phyloP scores from a whole-genome alignment of 176 grass and related monocot genomes.

The Zizania latifolia region DNA sequence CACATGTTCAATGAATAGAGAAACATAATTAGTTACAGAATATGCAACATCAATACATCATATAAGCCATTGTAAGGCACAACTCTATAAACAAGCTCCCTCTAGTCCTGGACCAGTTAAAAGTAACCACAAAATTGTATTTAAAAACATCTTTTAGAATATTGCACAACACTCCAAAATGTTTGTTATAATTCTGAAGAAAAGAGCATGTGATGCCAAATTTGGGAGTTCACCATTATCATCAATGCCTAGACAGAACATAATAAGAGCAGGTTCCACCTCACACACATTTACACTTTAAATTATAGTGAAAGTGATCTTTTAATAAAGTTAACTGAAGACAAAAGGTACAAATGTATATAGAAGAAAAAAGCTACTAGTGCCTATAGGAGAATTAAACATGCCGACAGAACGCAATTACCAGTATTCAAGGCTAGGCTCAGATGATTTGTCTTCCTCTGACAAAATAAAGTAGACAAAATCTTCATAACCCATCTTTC shows the following conservation, averaged over 20 bases:
- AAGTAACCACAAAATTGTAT: neutral
- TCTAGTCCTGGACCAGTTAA: neutral
- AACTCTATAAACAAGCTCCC: neutral
- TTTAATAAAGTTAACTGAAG: neutral
- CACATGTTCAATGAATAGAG: slow-evolving; percentile 13
- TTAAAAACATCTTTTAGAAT: neutral
- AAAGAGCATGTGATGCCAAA: neutral
- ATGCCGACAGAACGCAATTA: slow-evolving; percentile 28
- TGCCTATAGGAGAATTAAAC: slow-evolving; percentile 22
- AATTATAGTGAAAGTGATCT: neutral
- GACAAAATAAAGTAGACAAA: slow-evolving; percentile 99
- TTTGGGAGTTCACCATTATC: neutral
- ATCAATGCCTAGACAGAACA: neutral
- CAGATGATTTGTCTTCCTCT: slow-evolving; percentile 96
- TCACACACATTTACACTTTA: neutral
- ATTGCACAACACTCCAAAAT: neutral
- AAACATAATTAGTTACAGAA: neutral
- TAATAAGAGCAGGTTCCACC: neutral
- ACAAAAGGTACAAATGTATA: slow-evolving; percentile 8
- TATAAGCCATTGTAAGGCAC: neutral
- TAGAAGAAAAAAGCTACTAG: neutral
- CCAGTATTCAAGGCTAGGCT: slow-evolving; percentile 99
- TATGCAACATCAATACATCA: neutral
- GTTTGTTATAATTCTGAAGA: neutral
- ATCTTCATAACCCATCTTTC: slow-evolving; percentile 99